Percentiles rank a stretch among this genome's conserved stretches.
Evolutionary conservation across 345 rosid species (phyloP).

Genomic region (Cardiospermum halicacabum): DNA sequence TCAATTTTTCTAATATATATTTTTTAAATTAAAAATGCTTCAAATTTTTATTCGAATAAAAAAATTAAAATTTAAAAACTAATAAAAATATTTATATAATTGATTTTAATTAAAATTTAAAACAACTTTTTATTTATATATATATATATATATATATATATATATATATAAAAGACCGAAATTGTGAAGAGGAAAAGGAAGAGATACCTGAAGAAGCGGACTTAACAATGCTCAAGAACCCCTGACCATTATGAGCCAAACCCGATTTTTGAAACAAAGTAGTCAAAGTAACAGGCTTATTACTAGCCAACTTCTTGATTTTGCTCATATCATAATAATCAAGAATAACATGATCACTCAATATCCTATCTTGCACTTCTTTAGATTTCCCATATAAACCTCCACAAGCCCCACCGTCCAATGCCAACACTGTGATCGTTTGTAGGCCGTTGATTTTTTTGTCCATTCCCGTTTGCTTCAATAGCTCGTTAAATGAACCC

Average conservation of each 20-base stretch:
- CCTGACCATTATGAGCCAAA: not conserved
- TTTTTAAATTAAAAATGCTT: too few species aligned
- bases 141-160: too few species aligned
- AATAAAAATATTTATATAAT: too few species aligned
- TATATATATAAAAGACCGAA: too few species aligned
- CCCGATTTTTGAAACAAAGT: constrained; percentile 18
- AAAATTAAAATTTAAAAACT: too few species aligned
- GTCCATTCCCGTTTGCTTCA: constrained; percentile 11
- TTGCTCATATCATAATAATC: constrained; percentile 13
- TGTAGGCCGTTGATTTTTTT: constrained; percentile 13
- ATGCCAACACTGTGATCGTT: constrained; percentile 19
- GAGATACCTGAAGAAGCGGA: not conserved
- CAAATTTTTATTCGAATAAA: too few species aligned
- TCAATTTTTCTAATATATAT: too few species aligned
- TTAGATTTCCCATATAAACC: not conserved
- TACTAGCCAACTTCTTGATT: not conserved
- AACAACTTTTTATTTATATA: too few species aligned
- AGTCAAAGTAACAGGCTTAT: not conserved
- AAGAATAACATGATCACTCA: constrained; percentile 11
- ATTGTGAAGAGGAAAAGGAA: too few species aligned
- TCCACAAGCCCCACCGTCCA: not conserved
- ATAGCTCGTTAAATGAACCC: constrained; percentile 3
- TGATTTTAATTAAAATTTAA: too few species aligned
- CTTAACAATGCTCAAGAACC: constrained; percentile 9
- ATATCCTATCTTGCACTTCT: constrained; percentile 5